Percentiles rank a stretch among this genome's conserved stretches.
Evolutionary conservation across 345 rosid species (phyloP).

Genomic region (Eucalyptus caleyi): DNA sequence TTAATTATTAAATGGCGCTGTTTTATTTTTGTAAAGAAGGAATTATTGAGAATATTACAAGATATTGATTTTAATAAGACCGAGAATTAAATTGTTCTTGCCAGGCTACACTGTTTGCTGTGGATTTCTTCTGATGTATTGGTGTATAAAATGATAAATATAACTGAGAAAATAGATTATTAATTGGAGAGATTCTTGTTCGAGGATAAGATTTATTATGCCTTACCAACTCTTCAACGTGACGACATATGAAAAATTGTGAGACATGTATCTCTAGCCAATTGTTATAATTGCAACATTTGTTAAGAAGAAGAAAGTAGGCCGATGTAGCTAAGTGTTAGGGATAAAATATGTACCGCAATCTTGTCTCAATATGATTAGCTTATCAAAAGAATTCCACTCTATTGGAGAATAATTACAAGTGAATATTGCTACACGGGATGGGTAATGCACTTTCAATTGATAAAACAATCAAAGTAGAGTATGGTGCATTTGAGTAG

Average conservation of each 20-base stretch:
- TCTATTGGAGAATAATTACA: background rate
- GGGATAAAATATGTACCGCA: background rate
- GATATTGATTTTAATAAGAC: background rate
- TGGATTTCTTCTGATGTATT: background rate
- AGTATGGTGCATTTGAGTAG: background rate
- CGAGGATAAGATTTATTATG: background rate
- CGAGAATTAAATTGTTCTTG: background rate
- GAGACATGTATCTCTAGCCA: background rate
- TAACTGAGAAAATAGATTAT: background rate
- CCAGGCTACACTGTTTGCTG: background rate
- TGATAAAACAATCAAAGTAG: accelerated
- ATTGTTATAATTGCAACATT: background rate
- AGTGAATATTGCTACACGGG: accelerated
- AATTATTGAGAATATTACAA: background rate
- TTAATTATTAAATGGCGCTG: background rate
- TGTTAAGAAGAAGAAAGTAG: background rate
- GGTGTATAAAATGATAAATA: background rate
- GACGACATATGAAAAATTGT: background rate
- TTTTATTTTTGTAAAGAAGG: background rate
- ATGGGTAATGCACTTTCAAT: background rate
- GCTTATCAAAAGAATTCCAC: background rate
- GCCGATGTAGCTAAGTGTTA: background rate
- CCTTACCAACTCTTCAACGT: background rate
- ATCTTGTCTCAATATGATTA: background rate
- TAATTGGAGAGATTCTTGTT: background rate